Evolutionary conservation across 2,329 filamentous ascomycete species (phyloP).

Genomic region (Nakataea oryzae): DNA sequence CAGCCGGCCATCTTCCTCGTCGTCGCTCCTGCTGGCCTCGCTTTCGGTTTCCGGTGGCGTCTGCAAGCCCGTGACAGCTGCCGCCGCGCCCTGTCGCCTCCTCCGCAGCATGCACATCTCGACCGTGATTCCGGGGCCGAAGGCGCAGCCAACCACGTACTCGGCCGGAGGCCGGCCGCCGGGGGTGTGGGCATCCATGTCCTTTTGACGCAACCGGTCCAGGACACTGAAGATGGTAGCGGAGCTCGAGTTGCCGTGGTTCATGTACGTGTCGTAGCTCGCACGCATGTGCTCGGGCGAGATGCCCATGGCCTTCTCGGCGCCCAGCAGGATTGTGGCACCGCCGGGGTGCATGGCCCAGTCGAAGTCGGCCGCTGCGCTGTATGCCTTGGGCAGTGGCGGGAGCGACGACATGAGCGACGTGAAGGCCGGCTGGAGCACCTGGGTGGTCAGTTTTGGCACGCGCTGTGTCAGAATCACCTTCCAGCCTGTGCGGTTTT

Average conservation of each 20-base stretch:
- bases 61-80: constrained; percentile 25
- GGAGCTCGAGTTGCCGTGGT: constrained; percentile 59
- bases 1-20: constrained; percentile 17
- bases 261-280: constrained; percentile 59
- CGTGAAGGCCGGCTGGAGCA: constrained; percentile 42
- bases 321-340: constrained; percentile 53
- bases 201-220: constrained; percentile 46
- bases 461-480: constrained; percentile 53
- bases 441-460: constrained; percentile 41
- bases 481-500: constrained; percentile 44
- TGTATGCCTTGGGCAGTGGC: constrained; percentile 30
- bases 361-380: constrained; percentile 49
- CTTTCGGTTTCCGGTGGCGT: constrained; percentile 46
- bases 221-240: constrained; percentile 61
- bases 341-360: constrained; percentile 67
- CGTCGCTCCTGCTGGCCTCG: constrained; percentile 31
- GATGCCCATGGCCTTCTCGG: constrained; percentile 47
- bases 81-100: constrained; percentile 19
- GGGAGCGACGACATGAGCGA: constrained; percentile 37
- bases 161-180: constrained; percentile 36
- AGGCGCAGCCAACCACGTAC: constrained; percentile 56
- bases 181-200: constrained; percentile 47
- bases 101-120: constrained; percentile 59
- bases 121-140: constrained; percentile 58
- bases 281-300: constrained; percentile 55